These are phyloP conservation scores for Botryosphaeria agaves DNA, from an alignment of 2,329 filamentous ascomycete species.

Conservation along the genomic window DNA sequence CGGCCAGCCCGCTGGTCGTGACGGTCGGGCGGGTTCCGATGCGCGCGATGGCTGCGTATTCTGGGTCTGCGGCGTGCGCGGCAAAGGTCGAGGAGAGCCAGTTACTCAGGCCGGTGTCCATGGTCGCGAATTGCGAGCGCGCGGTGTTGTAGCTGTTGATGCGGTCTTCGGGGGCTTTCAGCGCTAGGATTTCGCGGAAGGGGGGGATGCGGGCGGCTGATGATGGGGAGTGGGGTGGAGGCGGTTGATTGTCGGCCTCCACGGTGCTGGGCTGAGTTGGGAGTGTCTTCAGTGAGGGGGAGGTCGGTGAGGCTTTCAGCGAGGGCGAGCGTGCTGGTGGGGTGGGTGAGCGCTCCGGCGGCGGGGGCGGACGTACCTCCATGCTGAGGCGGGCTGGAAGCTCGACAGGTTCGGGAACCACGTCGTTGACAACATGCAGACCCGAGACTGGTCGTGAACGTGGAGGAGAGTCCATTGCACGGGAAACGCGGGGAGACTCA, in stretches of 20 bases:
- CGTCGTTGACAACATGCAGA: constrained; percentile 28
- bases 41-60: constrained; percentile 29
- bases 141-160: constrained; percentile 59
- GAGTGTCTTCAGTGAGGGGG: no score
- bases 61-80: constrained; percentile 29
- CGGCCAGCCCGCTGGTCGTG: neutral
- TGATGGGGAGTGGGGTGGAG: constrained; percentile 4
- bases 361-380: constrained; percentile 5
- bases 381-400: constrained; percentile 16
- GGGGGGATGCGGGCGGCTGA: constrained; percentile 29
- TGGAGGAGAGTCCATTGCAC: no score
- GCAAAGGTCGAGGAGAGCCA: constrained; percentile 36
- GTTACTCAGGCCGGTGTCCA: constrained; percentile 56
- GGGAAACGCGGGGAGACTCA: no score
- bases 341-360: neutral
- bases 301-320: no score
- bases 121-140: constrained; percentile 48
- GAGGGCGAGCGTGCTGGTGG: no score
- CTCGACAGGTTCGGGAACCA: constrained; percentile 20
- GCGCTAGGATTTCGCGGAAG: constrained; percentile 62
- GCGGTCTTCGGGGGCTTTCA: constrained; percentile 48
- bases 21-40: constrained; percentile 18
- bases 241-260: no score
- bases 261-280: neutral
- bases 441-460: no score